A percentile compares a stretch with the other conserved stretches of the same genome.
phyloP scores from a whole-genome alignment of 495 filamentous ascomycete species.

The Bathelium albidoporum region DNA sequence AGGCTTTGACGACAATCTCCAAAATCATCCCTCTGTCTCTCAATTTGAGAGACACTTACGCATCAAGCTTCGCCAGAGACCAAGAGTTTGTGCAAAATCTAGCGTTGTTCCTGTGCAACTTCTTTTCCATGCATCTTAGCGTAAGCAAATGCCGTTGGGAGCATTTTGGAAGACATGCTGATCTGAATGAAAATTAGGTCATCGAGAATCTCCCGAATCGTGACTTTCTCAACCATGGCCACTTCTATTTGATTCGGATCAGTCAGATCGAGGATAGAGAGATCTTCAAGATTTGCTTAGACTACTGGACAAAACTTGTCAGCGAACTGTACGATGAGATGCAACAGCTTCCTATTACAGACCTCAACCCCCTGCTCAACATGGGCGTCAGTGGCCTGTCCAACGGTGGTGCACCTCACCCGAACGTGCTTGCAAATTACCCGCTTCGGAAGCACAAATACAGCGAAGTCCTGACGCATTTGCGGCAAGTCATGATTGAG shows the following conservation, averaged over 20 bases:
- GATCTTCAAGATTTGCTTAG: slow-evolving; percentile 98
- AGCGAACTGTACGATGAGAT: slow-evolving; percentile 98
- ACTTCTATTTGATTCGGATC: slow-evolving; percentile 96
- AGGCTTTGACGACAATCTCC: slow-evolving; percentile 77
- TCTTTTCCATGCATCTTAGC: slow-evolving; percentile 82
- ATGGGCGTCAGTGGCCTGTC: slow-evolving; percentile 61
- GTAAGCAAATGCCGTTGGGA: slow-evolving; percentile 42
- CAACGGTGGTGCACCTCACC: slow-evolving; percentile 77
- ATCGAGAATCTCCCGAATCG: slow-evolving; percentile 91
- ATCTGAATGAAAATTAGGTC: slow-evolving; percentile 43
- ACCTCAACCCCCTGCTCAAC: slow-evolving; percentile 76
- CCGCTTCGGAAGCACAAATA: slow-evolving; percentile 97
- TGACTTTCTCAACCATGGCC: slow-evolving; percentile 86
- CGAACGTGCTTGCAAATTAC: slow-evolving; percentile 68
- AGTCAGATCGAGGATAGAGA: slow-evolving; percentile 97
- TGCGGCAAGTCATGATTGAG: slow-evolving; percentile 97
- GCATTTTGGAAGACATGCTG: not conserved
- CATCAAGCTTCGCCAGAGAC: slow-evolving; percentile 79
- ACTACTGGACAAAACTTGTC: slow-evolving; percentile 99
- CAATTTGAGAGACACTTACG: slow-evolving; percentile 82
- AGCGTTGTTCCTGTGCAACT: slow-evolving; percentile 90
- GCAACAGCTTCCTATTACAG: slow-evolving; percentile 84
- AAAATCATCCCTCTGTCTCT: slow-evolving; percentile 81
- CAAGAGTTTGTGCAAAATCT: slow-evolving; percentile 98
- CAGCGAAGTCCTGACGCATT: slow-evolving; percentile 79